A percentile compares a stretch with the other conserved stretches of the same genome.
Conservation (phyloP, 208 protist species). For the Crithidia expoeki region DNA sequence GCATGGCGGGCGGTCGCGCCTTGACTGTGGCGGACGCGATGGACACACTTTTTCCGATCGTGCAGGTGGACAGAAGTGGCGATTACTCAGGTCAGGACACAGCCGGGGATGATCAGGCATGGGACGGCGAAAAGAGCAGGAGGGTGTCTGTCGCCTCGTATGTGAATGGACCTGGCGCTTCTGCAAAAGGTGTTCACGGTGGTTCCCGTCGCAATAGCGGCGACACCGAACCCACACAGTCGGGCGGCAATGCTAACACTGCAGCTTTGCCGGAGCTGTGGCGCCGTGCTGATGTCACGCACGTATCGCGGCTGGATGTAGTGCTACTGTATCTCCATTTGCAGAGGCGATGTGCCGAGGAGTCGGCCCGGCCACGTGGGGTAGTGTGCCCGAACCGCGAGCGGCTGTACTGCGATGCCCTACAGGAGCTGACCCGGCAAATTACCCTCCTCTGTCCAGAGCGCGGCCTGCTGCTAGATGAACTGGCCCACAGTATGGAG, state of each 20-base stretch:
- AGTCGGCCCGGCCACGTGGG: slow-evolving; percentile 67
- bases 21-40: slow-evolving; percentile 33
- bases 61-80: background rate
- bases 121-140: background rate
- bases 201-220: background rate
- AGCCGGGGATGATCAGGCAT: background rate
- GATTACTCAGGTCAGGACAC: background rate
- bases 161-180: background rate
- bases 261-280: slow-evolving; percentile 11
- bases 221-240: background rate
- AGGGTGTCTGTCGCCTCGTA: background rate
- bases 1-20: background rate
- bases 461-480: slow-evolving; percentile 77
- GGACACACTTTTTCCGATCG: slow-evolving; percentile 22
- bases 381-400: slow-evolving; percentile 80
- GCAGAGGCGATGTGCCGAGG: slow-evolving; percentile 50
- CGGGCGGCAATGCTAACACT: background rate
- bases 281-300: slow-evolving; percentile 36
- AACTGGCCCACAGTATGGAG: slow-evolving; percentile 64
- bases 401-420: slow-evolving; percentile 74
- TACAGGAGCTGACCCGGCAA: slow-evolving; percentile 88
- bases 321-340: slow-evolving; percentile 82
- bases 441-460: slow-evolving; percentile 86
- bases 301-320: slow-evolving; percentile 70
- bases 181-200: background rate